Percentiles rank a stretch among this genome's conserved stretches.
phyloP scores from a whole-genome alignment of 2,329 filamentous ascomycete genomes.

The Phaeosphaeriaceae sp. region DNA sequence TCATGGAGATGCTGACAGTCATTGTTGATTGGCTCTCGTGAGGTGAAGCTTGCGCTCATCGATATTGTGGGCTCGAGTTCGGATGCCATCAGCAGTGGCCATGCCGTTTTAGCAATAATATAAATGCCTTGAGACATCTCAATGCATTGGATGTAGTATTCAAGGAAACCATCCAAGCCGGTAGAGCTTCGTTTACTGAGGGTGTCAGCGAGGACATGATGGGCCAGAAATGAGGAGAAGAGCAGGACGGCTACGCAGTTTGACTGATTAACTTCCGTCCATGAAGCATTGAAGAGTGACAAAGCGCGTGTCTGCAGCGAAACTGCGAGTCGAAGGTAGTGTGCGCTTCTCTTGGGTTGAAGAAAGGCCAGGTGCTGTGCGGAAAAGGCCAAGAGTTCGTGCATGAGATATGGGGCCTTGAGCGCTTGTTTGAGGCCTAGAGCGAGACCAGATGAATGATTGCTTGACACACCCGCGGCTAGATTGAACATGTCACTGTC shows the following conservation, averaged over 20 bases:
- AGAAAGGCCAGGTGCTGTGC: constrained; percentile 44
- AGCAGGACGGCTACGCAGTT: constrained; percentile 45
- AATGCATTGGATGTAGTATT: constrained; percentile 38
- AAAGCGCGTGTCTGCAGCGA: constrained; percentile 45
- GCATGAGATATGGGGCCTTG: constrained; percentile 44
- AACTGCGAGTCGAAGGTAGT: constrained; percentile 23
- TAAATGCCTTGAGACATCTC: constrained; percentile 26
- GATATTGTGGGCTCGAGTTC: constrained; percentile 36
- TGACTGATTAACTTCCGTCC: constrained; percentile 21
- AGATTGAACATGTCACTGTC: constrained; percentile 34
- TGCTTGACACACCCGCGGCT: constrained; percentile 18
- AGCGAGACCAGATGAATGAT: constrained; percentile 16
- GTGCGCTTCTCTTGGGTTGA: constrained; percentile 24
- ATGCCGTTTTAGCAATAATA: constrained; percentile 23
- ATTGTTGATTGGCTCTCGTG: constrained; percentile 22
- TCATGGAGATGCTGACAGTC: constrained; percentile 24
- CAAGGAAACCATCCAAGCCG: constrained; percentile 34
- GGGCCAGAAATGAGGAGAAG: constrained; percentile 44
- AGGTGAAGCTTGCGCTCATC: constrained; percentile 21
- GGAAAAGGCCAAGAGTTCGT: constrained; percentile 48
- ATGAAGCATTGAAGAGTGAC: constrained; percentile 26
- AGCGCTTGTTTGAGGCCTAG: constrained; percentile 30
- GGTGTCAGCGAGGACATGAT: constrained; percentile 46
- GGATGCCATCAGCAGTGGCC: constrained; percentile 33
- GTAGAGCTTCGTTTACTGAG: constrained; percentile 26